Percentiles rank a stretch among this genome's conserved stretches.
phyloP scores from a whole-genome alignment of 306 rosid genomes.

The Gillenia trifoliata region DNA sequence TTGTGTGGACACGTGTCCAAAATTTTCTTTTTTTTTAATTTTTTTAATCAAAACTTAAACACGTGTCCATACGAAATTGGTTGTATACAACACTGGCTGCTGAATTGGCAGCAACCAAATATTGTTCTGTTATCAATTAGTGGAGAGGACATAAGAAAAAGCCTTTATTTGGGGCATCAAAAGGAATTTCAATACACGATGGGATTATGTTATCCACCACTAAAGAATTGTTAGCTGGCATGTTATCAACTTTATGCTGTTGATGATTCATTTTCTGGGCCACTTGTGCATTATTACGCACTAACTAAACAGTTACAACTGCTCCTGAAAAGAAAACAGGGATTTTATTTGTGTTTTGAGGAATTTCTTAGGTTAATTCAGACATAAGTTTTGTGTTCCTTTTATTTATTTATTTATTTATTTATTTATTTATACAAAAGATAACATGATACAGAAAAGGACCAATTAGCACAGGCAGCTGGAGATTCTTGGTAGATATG shows the following conservation, averaged over 20 bases:
- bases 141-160: conserved; percentile 19
- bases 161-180: background rate
- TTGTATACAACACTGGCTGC: no score
- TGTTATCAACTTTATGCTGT: background rate
- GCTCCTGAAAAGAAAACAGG: background rate
- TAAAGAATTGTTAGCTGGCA: background rate
- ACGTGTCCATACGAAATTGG: no score
- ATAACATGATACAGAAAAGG: no score
- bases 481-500: background rate
- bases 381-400: no score
- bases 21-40: no score
- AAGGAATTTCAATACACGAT: background rate
- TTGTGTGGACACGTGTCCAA: no score
- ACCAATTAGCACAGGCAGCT: background rate
- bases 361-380: no score
- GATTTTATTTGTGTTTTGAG: background rate
- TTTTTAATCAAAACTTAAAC: no score
- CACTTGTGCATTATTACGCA: background rate
- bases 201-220: background rate
- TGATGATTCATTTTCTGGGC: background rate
- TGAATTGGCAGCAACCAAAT: no score
- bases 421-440: no score
- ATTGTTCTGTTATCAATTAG: conserved; percentile 12
- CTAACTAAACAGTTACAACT: background rate
- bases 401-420: no score